Evolutionary conservation across 768 basidiomycete species (phyloP), one percentile per base, ranked within the genome.

Genomic region (Podaxis mareebaensis): DNA sequence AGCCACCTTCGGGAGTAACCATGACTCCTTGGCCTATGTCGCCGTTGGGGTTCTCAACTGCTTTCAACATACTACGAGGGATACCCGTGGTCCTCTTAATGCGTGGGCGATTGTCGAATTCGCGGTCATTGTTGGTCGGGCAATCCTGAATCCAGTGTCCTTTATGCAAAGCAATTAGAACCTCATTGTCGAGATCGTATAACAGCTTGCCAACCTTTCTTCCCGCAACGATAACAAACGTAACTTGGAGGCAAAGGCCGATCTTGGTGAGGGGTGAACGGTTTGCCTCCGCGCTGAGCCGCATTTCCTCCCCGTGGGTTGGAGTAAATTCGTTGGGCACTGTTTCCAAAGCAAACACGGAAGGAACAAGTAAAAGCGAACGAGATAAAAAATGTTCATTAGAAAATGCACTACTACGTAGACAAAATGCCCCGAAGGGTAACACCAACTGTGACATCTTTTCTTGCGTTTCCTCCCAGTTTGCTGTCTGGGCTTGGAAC

Each of bases 111-210:
- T 99, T 91, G 75, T 96, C 94, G 67, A 90, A 97, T 54, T 96
- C 94, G 56, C 94, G 90, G 72, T 99, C 94, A 69, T 91, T 95
- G 73, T 98, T 98, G 5, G 95, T 97, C 1, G 97, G 97, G 73
- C 97, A 99, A 66, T 97, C 93, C 73, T 99, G 96, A 67, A 99
- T 99, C 97, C 97, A 99, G 72, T 99, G 97, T 44, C 97, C 96
- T 98, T 55, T n/a, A 17, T 73, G 22, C 51, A 62, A 64, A 48
- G 38, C 10, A 51, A 57, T 73, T 58, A 69, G 49, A 40, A 40
- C 11, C 36, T 48, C 30, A 58, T 40, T 10, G 24, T 22, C 30
- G n/a, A 24, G 42, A 53, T 7, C 10, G 33, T 52, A 15, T n/a
- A 12, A 44, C 44, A 51, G 12, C 2, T n/a, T n/a, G 64, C 73